Base-by-base conservation (phyloP, 2,329 filamentous ascomycete species). In the Aspergillus tubingensis region DNA sequence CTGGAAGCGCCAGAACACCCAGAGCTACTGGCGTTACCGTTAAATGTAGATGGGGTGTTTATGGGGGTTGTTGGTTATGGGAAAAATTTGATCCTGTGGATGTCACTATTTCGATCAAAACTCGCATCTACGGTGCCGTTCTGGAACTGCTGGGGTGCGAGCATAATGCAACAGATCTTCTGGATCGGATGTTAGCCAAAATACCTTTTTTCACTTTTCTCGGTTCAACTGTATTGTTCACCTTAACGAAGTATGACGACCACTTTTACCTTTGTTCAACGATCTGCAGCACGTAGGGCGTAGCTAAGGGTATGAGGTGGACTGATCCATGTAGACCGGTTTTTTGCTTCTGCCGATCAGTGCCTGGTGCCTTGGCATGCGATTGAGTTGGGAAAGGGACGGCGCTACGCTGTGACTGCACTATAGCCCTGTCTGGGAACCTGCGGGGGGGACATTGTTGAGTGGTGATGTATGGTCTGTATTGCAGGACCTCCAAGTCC, bases 1-100 rank as follows among this genome's bases (percentile, higher is more conserved):
- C 81, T 99, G 95, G 96, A 96, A 96, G 91, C 88, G 91, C 81
- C 92, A 96, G 88, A 99, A 99, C 91, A 99, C 94, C 82, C 89
- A 96, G 81, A 96, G 91, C 77, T 91, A 96, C 81, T 97, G 94
- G 93, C 89, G 93, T 83, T 97, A 97, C 91, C 88, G 93, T 84
- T 96, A 80, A 69, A 67, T 64, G 72, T 72, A 67, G 62, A 67
- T 62, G 65, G 67, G 68, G 67, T 68, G 67, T 64, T 57, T 38
- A 21, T 47, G 64, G 70, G 65, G 69, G 67, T 69, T 64, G 69
- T 67, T 69, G 70, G 70, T 48, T 62, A 59, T 69, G 69, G 67
- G 63, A 65, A 74, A 70, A 68, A 67, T 67, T 65, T 67, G 68
- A 65, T 70, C 66, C 71, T 62, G 63, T 65, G 71, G 72, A 71